Evolutionary conservation across 179 eudicot species (phyloP), one percentile per base, ranked within the genome.

Genomic region (Beta macrorhiza): DNA sequence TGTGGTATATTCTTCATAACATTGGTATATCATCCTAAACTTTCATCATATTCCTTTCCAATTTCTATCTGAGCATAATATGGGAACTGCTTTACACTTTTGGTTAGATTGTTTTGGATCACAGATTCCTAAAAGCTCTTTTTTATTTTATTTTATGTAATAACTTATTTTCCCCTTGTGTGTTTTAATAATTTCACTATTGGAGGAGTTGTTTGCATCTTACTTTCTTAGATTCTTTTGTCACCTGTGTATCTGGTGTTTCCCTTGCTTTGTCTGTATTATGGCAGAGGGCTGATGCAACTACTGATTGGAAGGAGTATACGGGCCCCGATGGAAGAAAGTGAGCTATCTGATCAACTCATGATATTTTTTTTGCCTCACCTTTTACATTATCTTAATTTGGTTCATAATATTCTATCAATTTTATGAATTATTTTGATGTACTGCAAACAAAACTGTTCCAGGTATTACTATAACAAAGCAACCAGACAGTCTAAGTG

Each of bases 281-380:
- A 65, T 86, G 83, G 87, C 93, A 96, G 99, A 89, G 89, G 82
- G 98, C 98, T 56, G 99, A 96, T 91, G 97, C 98, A 70, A 82
- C 97, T 75, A 96, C 99, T 82, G 90, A 96, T 84, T 96, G 99
- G 99, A 91, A 87, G 87, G 99, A 96, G 82, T 87, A 81, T 79
- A 86, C 77, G 13, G 89, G 96, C 81, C 93, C 93, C 79, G 92
- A 88, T 75, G 98, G 98, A 84, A 89, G 89, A 84, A 96, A 87
- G 99, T 96, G 83, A 72, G 92, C 78, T 51, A 79, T 78, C 67
- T 75, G 69, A 67, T 76, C 45, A 67, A 57, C 55, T 32, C 32
- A 16, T 52, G 37, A 57, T 32, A 29, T 74, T 44, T 67, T 75
- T 57, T 20, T 53, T 29, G 22, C 52, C 52, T 29, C 45, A 67